A percentile compares a stretch with the other conserved stretches of the same genome.
phyloP scores from a whole-genome alignment of 2,329 filamentous ascomycete genomes.

The Didymella pomorum region DNA sequence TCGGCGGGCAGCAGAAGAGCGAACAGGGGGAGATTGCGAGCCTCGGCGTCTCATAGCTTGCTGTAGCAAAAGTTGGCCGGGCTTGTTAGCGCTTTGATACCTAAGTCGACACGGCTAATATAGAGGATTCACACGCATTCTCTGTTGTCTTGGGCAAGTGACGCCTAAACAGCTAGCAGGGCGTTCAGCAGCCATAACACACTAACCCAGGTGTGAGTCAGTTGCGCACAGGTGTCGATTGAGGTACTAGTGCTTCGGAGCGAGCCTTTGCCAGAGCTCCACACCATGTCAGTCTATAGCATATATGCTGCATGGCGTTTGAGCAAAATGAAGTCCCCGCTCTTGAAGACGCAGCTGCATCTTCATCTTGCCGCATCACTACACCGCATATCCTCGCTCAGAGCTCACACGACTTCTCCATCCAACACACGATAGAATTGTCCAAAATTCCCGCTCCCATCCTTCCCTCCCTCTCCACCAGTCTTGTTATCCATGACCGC shows the following conservation, averaged over 20 bases:
- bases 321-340: no score
- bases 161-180: no score
- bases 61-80: constrained; percentile 14
- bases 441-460: constrained; percentile 59
- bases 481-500: constrained; percentile 61
- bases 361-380: no score
- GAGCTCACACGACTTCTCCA: constrained; percentile 29
- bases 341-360: no score
- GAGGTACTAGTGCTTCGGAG: no score
- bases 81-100: constrained; percentile 8
- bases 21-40: constrained; percentile 87
- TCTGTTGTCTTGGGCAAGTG: not conserved
- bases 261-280: no score
- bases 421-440: constrained; percentile 53
- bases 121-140: not conserved
- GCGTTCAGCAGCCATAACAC: no score
- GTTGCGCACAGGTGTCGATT: no score
- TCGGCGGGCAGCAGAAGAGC: constrained; percentile 70
- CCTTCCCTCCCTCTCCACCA: constrained; percentile 34
- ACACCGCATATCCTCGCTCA: no score
- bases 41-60: constrained; percentile 71
- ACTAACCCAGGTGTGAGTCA: no score
- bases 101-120: not conserved
- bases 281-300: no score
- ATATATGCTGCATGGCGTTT: no score